Percentiles rank a stretch among this genome's conserved stretches.
Conservation (phyloP, 192 early-diverging fungal species). For the Gaertneriomyces sp. region DNA sequence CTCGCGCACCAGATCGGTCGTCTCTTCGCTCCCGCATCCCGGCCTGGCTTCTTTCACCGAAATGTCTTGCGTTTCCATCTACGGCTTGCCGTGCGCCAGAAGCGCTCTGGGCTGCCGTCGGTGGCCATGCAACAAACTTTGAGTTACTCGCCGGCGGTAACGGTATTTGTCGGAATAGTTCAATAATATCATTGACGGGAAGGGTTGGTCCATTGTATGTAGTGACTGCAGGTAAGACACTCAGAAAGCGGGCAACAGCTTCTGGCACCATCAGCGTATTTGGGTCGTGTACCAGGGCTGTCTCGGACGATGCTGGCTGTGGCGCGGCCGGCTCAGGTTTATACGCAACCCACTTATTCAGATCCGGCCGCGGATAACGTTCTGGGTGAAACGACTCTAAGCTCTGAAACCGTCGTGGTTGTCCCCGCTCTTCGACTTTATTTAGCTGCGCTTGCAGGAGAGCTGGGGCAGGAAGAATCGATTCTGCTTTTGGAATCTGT, state of each 20-base stretch:
- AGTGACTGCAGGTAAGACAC: slow-evolving; percentile 29
- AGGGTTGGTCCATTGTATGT: slow-evolving; percentile 39
- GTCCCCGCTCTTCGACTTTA: slow-evolving; percentile 5
- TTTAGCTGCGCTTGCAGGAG: not conserved
- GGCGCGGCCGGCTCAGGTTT: slow-evolving; percentile 46
- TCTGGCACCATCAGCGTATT: slow-evolving; percentile 29
- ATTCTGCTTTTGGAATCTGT: slow-evolving; percentile 6
- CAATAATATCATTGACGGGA: slow-evolving; percentile 36
- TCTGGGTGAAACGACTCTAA: slow-evolving; percentile 62
- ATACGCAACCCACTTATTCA: slow-evolving; percentile 65
- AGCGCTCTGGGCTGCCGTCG: not conserved
- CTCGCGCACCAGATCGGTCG: too few relatives aligned
- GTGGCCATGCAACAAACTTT: slow-evolving; percentile 19
- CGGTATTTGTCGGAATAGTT: slow-evolving; percentile 32
- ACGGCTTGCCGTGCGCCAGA: too few relatives aligned
- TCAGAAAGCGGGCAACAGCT: slow-evolving; percentile 30
- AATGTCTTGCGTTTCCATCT: too few relatives aligned
- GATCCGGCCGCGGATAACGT: slow-evolving; percentile 69
- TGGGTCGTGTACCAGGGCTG: not conserved
- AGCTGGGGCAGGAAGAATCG: not conserved
- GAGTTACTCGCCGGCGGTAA: slow-evolving; percentile 16
- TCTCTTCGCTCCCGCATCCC: too few relatives aligned
- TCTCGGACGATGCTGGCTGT: slow-evolving; percentile 1
- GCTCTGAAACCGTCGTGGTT: slow-evolving; percentile 13
- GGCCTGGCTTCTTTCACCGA: too few relatives aligned